These are phyloP conservation scores for Wickerhamiella dianesei DNA, from an alignment of 805 yeast genomes.

Conservation along the genomic window DNA sequence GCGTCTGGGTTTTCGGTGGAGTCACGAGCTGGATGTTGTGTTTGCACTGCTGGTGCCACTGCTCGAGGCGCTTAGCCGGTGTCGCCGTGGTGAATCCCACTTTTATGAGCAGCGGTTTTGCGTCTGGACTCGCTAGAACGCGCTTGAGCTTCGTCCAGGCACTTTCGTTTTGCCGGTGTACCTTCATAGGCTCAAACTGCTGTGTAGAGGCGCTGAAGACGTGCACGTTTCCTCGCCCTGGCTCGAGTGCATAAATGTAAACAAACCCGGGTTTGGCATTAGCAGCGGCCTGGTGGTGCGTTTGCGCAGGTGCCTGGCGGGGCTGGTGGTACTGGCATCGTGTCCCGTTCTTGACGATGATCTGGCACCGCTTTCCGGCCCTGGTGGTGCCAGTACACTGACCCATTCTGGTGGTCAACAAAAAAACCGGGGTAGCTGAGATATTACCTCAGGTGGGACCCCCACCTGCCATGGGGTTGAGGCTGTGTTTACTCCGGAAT, in stretches of 20 bases:
- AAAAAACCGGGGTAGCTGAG: too few relatives aligned
- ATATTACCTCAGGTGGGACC: background rate
- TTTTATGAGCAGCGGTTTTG: conserved; percentile 17
- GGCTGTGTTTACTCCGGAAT: too few relatives aligned
- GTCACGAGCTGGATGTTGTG: conserved; percentile 17
- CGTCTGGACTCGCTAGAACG: background rate
- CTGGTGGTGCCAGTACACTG: conserved; percentile 19
- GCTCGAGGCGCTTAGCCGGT: conserved; percentile 19
- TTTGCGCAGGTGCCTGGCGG: background rate
- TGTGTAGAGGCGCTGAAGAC: conserved; percentile 13
- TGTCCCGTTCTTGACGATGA: conserved; percentile 1
- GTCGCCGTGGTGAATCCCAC: conserved; percentile 22
- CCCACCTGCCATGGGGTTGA: too few relatives aligned
- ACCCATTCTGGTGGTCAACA: too few relatives aligned
- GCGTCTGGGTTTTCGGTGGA: conserved; percentile 8
- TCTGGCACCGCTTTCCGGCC: conserved; percentile 16
- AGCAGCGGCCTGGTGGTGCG: background rate
- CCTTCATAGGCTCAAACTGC: conserved; percentile 9
- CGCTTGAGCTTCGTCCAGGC: background rate
- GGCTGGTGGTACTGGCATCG: conserved; percentile 15
- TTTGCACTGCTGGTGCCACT: conserved; percentile 22
- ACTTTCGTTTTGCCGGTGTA: background rate
- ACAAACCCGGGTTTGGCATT: conserved; percentile 16
- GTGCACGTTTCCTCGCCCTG: conserved; percentile 16
- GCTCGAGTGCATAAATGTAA: conserved; percentile 20